Conservation (phyloP, 805 yeast species). For the Teunomyces aglyptinius region DNA sequence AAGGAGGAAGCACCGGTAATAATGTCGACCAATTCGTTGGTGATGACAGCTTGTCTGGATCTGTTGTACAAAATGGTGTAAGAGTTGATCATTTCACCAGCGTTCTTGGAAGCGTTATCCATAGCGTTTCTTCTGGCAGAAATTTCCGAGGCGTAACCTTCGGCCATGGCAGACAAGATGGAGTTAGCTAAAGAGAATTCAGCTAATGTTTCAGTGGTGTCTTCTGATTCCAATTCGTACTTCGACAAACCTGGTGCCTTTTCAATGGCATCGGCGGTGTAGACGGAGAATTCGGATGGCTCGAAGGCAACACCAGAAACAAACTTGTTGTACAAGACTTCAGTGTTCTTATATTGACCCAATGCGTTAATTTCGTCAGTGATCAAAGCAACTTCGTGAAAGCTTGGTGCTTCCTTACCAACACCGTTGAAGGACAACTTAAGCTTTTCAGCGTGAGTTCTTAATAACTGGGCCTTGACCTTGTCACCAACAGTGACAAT, state of each 20-base stretch:
- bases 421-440: slow-evolving; percentile 82
- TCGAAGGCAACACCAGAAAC: slow-evolving; percentile 86
- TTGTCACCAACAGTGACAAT: slow-evolving; percentile 93
- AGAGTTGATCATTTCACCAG: slow-evolving; percentile 96
- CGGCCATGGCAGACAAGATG: slow-evolving; percentile 88
- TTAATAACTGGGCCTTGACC: slow-evolving; percentile 80
- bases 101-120: slow-evolving; percentile 99
- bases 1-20: slow-evolving; percentile 99
- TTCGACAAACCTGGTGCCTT: slow-evolving; percentile 81
- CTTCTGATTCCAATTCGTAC: slow-evolving; percentile 71
- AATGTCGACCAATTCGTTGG: slow-evolving; percentile 99
- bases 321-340: slow-evolving; percentile 84
- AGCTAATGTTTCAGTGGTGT: slow-evolving; percentile 67
- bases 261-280: slow-evolving; percentile 67
- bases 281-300: slow-evolving; percentile 69
- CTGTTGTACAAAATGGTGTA: slow-evolving; percentile 98
- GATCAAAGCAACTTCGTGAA: slow-evolving; percentile 83
- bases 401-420: slow-evolving; percentile 97
- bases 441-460: slow-evolving; percentile 71
- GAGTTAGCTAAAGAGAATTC: slow-evolving; percentile 91
- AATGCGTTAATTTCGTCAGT: slow-evolving; percentile 76
- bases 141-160: slow-evolving; percentile 97
- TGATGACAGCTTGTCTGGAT: slow-evolving; percentile 98
- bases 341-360: slow-evolving; percentile 72
- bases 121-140: slow-evolving; percentile 99